Percentiles rank a stretch among this genome's conserved stretches.
Evolutionary conservation across 495 filamentous ascomycete genomes (phyloP).

Genomic region (Penicillium ucsense): DNA sequence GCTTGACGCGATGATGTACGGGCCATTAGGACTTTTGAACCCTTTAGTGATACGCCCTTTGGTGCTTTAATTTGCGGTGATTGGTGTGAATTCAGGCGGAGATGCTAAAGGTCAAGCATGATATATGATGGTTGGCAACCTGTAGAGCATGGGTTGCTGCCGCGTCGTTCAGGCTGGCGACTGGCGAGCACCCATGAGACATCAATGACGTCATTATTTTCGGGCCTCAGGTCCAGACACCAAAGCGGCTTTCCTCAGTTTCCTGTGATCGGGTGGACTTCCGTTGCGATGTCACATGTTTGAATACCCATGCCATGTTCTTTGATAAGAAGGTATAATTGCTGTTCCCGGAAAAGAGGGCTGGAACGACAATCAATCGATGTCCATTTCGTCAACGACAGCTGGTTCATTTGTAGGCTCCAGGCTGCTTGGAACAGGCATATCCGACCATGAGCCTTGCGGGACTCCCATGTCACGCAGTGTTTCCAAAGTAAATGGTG

Average conservation of each 20-base stretch:
- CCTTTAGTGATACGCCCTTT: neutral
- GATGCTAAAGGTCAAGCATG: too few species aligned
- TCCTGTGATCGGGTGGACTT: too few species aligned
- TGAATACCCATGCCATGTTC: neutral
- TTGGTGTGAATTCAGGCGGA: too few species aligned
- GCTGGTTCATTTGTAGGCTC: slow-evolving; percentile 5
- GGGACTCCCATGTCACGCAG: slow-evolving; percentile 12
- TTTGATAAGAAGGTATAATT: neutral
- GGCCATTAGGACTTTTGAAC: slow-evolving; percentile 17
- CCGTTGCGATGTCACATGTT: too few species aligned
- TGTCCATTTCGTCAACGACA: slow-evolving; percentile 21
- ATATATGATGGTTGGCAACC: neutral
- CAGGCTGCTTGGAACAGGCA: slow-evolving; percentile 8
- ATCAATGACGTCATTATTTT: slow-evolving; percentile 15
- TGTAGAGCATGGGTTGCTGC: neutral
- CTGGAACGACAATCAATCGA: slow-evolving; percentile 9
- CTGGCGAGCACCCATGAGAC: slow-evolving; percentile 8
- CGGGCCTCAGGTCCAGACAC: neutral
- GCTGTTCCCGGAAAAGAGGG: too few species aligned
- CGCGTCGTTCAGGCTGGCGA: neutral
- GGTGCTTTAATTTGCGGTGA: too few species aligned
- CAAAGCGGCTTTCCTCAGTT: neutral
- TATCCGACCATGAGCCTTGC: slow-evolving; percentile 15
- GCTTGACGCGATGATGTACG: slow-evolving; percentile 35
- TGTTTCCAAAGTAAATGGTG: slow-evolving; percentile 5